These are phyloP conservation scores for Diaporthe citriasiana DNA, from an alignment of 2,329 filamentous ascomycete species.

Conservation along the genomic window DNA sequence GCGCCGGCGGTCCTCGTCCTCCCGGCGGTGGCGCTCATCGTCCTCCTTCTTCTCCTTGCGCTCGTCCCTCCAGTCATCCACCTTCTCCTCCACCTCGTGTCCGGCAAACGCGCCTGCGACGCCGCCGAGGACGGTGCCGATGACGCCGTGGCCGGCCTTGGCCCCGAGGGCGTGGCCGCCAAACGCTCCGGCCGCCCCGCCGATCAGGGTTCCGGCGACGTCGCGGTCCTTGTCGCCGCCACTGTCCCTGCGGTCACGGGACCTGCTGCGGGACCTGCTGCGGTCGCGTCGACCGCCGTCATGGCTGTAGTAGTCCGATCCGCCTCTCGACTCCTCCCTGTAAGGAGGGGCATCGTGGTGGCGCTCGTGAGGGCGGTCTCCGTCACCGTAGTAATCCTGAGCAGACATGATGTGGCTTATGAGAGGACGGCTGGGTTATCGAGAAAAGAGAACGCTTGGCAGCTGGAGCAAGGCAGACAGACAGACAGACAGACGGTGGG, in stretches of 20 bases:
- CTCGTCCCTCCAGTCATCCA: slow-evolving; percentile 56
- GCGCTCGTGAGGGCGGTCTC: slow-evolving; percentile 25
- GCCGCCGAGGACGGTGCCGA: slow-evolving; percentile 55
- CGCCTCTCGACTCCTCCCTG: slow-evolving; percentile 31
- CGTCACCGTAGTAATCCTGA: slow-evolving; percentile 33
- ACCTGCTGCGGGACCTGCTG: slow-evolving; percentile 26
- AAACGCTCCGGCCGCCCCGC: slow-evolving; percentile 57
- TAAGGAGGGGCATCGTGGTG: slow-evolving; percentile 29
- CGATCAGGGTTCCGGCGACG: slow-evolving; percentile 56
- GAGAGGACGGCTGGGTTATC: no score
- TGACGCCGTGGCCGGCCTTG: slow-evolving; percentile 50
- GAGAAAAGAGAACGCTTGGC: no score
- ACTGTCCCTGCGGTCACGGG: slow-evolving; percentile 8
- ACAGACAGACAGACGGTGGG: no score
- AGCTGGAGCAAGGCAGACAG: no score
- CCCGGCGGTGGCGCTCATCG: slow-evolving; percentile 31
- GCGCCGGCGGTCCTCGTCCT: slow-evolving; percentile 42
- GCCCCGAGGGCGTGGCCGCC: slow-evolving; percentile 58
- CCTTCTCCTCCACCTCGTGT: slow-evolving; percentile 58
- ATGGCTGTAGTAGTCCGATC: slow-evolving; percentile 37
- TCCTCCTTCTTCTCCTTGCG: slow-evolving; percentile 55
- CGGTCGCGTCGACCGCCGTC: slow-evolving; percentile 23
- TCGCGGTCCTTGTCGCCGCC: slow-evolving; percentile 57
- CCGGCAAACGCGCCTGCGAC: slow-evolving; percentile 58
- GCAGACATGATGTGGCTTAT: slow-evolving; percentile 28